Base-by-base conservation (phyloP, 768 basidiomycete species). In the Rhizopogon rudus region DNA sequence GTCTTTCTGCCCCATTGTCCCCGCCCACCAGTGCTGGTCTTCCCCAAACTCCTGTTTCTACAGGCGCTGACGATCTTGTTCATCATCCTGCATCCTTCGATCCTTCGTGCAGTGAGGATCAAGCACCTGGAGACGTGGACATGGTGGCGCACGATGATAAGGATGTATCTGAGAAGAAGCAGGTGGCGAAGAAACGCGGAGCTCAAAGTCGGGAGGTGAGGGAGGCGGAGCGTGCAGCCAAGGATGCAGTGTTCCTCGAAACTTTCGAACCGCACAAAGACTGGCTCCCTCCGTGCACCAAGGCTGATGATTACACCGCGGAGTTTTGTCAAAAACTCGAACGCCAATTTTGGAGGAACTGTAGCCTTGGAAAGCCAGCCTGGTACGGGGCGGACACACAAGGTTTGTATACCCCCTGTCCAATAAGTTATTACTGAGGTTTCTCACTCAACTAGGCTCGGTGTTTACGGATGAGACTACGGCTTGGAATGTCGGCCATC, bases 301-400 rank as follows among this genome's bases (percentile, higher is more conserved):
- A 74, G 8, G 66, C 84, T 0, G 73, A 78, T 14, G 93, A 98
- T 67, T 99, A 94, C 63, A 94, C 91, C 0, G 79, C 81, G 12
- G 93, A 96, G 58, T 89, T 91, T 57, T 97, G 95, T 67, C 81
- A 83, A 57, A 84, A 86, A 57, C 78, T 98, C 17, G 95, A 98
- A 72, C 78, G 94, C 31, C 80, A 87, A 53, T 98, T 85, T 70
- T 99, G 97, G 97, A 78, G 94, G 52, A 93, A 90, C 60, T 85
- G 92, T 69, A 86, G 93, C 0, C 69, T 96, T 3, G 91, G 93
- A 4, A 89, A 86, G 59, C 79, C 94, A n/a, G 84, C 95, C 3
- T 96, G 93, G 95, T 99, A 99, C 70, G 97, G 96, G 17, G 97
- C 97, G 3, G 97, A 99, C 69, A 87, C 93, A 58, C 83, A 88